These are phyloP conservation scores for Ganoderma multipileum DNA, from an alignment of 1,284 basidiomycete genomes.

Conservation along the genomic window DNA sequence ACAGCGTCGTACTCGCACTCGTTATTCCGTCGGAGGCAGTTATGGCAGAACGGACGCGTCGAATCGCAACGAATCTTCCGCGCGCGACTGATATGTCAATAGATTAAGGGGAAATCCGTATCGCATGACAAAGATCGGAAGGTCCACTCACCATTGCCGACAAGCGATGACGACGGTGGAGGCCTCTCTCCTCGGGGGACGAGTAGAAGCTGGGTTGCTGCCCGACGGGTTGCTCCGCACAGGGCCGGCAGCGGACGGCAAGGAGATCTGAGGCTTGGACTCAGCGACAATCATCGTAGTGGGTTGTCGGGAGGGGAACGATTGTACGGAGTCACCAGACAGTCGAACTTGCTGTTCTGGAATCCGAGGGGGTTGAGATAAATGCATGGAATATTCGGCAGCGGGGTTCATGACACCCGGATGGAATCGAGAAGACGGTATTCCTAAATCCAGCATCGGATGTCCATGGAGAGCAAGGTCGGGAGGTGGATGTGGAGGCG, in stretches of 20 bases:
- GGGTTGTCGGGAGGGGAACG: conserved; percentile 34
- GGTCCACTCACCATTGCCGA: conserved; percentile 44
- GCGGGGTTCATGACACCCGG: conserved; percentile 34
- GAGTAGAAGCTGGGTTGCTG: conserved; percentile 34
- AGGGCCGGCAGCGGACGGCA: conserved; percentile 30
- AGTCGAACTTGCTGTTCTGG: conserved; percentile 36
- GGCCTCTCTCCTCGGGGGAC: conserved; percentile 60
- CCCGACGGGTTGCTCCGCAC: conserved; percentile 30
- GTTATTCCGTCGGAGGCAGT: conserved; percentile 77
- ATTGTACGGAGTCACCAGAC: conserved; percentile 33
- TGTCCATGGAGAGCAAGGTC: conserved; percentile 37
- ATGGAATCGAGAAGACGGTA: conserved; percentile 35
- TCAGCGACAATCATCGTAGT: conserved; percentile 34
- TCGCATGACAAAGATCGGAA: conserved; percentile 18
- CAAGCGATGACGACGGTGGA: conserved; percentile 66
- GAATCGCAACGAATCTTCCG: conserved; percentile 88
- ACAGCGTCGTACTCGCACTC: conserved; percentile 78
- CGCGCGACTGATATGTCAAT: conserved; percentile 60
- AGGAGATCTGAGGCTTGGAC: conserved; percentile 33
- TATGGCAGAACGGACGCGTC: conserved; percentile 77
- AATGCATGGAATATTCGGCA: conserved; percentile 39
- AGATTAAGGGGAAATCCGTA: conserved; percentile 33
- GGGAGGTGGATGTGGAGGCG: conserved; percentile 29
- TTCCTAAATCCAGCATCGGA: conserved; percentile 36
- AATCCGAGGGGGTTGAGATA: conserved; percentile 38